Conservation (phyloP, 129 eudicot species). For the Arctium minus region DNA sequence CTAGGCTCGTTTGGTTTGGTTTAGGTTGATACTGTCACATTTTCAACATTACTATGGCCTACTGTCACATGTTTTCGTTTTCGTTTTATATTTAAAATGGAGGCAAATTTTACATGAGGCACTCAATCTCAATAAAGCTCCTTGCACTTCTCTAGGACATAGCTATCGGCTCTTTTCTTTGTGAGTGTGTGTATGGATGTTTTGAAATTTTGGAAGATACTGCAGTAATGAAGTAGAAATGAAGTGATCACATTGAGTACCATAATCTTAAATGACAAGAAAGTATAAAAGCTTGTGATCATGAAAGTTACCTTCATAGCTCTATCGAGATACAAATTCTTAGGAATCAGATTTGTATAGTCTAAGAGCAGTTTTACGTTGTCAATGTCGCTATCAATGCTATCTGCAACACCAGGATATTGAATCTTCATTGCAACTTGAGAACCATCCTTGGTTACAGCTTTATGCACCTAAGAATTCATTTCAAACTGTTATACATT, state of each 20-base stretch:
- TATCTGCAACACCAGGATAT: conserved; percentile 97
- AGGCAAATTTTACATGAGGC: too few species aligned
- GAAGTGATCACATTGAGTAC: neutral
- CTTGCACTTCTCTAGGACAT: neutral
- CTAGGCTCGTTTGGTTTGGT: neutral
- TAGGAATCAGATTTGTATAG: conserved; percentile 82
- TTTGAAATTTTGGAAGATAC: neutral
- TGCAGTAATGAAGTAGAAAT: neutral
- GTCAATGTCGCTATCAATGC: conserved; percentile 98
- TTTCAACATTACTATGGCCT: neutral
- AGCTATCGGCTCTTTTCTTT: neutral
- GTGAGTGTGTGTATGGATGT: neutral
- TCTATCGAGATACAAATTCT: conserved; percentile 74
- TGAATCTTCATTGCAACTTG: conserved; percentile 93
- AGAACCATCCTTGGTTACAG: conserved; percentile 81
- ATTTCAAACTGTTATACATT: neutral
- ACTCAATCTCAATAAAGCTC: neutral
- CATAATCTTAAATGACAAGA: conserved; percentile 8
- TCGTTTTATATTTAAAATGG: too few species aligned
- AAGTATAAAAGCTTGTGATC: neutral
- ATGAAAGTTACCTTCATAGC: conserved; percentile 73
- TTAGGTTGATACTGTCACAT: too few species aligned
- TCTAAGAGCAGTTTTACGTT: conserved; percentile 76
- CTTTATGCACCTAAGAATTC: conserved; percentile 70
- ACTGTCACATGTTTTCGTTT: neutral